Percentiles rank a stretch among this genome's conserved stretches.
phyloP scores from a whole-genome alignment of 1,139 yeast species.

The Taphrina betulina region DNA sequence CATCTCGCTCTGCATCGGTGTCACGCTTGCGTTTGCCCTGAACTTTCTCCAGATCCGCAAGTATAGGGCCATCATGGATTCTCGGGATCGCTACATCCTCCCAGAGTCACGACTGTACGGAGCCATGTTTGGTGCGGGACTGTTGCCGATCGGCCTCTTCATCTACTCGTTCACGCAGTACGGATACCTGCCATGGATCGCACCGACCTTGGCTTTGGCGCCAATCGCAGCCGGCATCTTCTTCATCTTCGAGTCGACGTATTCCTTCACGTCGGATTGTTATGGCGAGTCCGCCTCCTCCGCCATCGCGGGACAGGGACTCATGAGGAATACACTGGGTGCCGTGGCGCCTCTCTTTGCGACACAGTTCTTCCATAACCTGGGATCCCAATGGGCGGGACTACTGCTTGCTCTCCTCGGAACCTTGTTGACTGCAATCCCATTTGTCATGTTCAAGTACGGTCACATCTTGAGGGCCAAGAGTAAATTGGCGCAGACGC shows the following conservation, averaged over 20 bases:
- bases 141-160: conserved; percentile 66
- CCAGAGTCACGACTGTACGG: conserved; percentile 47
- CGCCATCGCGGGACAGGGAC: conserved; percentile 84
- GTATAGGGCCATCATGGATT: conserved; percentile 42
- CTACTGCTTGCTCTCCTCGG: conserved; percentile 58
- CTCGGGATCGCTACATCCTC: conserved; percentile 47
- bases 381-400: conserved; percentile 67
- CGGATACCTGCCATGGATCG: conserved; percentile 15
- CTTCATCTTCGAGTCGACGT: conserved; percentile 25
- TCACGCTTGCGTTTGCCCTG: conserved; percentile 50
- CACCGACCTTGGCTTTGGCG: conserved; percentile 22
- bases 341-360: conserved; percentile 49
- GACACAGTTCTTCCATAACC: conserved; percentile 49
- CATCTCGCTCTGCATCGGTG: not conserved
- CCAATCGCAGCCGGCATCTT: conserved; percentile 15
- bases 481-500: conserved; percentile 2
- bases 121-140: conserved; percentile 65
- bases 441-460: conserved; percentile 57
- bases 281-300: conserved; percentile 80
- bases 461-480: conserved; percentile 42
- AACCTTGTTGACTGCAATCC: conserved; percentile 61
- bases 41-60: conserved; percentile 32
- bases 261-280: conserved; percentile 66
- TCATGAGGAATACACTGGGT: conserved; percentile 72
- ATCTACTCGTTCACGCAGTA: conserved; percentile 81